These are phyloP conservation scores for Podospora comata DNA, from an alignment of 495 filamentous ascomycete genomes.

Conservation along the genomic window DNA sequence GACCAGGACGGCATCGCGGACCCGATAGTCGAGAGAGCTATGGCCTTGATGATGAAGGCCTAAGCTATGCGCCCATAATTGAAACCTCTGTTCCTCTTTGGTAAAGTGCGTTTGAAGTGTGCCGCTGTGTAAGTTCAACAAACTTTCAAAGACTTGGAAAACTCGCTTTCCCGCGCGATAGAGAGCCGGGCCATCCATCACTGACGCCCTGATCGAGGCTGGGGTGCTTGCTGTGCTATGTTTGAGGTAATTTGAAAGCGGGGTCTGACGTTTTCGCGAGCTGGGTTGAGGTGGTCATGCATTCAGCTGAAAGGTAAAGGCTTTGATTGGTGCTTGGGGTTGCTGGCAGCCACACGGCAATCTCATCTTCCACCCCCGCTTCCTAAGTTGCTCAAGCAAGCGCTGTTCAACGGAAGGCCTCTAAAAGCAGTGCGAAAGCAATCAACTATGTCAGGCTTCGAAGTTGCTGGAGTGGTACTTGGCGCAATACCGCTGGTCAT, in stretches of 20 bases:
- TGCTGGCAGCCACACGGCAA: not conserved
- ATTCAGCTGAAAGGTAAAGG: not conserved
- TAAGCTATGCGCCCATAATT: slow-evolving; percentile 19
- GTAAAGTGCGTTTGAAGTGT: not conserved
- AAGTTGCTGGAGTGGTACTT: slow-evolving; percentile 36
- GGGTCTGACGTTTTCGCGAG: not conserved
- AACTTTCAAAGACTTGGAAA: not conserved
- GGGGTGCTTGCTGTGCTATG: not conserved
- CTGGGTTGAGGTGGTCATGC: not conserved
- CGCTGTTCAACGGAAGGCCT: not conserved
- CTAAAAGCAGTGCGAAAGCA: not conserved
- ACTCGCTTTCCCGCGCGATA: not conserved
- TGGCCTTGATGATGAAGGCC: slow-evolving; percentile 21
- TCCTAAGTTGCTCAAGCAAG: not conserved
- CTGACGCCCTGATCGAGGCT: not conserved
- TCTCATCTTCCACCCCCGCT: not conserved
- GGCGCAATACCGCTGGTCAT: slow-evolving; percentile 36
- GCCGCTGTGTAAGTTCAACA: not conserved
- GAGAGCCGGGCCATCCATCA: not conserved
- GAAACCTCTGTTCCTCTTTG: slow-evolving; percentile 13
- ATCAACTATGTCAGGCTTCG: slow-evolving; percentile 29
- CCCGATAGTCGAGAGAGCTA: slow-evolving; percentile 23
- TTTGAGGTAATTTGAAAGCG: not conserved
- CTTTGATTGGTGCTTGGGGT: not conserved
- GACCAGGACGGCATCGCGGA: slow-evolving; percentile 18